Percentiles rank a stretch among this genome's conserved stretches.
Evolutionary conservation across 139 green algal genomes (phyloP).

Genomic region (Picochlorum sp.): DNA sequence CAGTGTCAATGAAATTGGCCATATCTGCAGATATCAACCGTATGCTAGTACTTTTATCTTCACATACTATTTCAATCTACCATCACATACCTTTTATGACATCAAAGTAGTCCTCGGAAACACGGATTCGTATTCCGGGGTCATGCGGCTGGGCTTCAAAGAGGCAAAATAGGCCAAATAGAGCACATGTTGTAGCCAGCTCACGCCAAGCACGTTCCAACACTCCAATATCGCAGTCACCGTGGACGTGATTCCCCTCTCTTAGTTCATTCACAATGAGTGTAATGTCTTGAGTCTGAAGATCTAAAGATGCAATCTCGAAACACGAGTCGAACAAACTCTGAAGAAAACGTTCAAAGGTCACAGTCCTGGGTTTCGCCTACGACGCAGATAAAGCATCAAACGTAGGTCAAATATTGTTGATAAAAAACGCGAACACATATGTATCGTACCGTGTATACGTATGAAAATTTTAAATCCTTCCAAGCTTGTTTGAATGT

Average conservation of each 20-base stretch:
- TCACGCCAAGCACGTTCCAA: background rate
- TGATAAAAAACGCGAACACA: background rate
- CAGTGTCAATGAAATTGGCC: background rate
- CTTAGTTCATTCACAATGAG: too few relatives aligned
- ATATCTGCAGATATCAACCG: background rate
- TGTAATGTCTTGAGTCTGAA: too few relatives aligned
- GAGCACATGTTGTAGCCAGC: background rate
- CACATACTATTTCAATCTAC: too few relatives aligned
- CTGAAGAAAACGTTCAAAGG: too few relatives aligned
- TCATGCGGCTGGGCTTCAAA: slow-evolving; percentile 17
- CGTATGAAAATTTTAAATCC: slow-evolving; percentile 15
- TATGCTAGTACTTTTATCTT: too few relatives aligned
- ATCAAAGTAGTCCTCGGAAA: background rate
- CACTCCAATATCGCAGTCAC: too few relatives aligned
- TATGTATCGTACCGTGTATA: slow-evolving; percentile 14
- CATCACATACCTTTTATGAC: background rate
- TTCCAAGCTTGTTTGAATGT: slow-evolving; percentile 22
- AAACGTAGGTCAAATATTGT: too few relatives aligned
- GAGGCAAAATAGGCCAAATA: slow-evolving; percentile 21
- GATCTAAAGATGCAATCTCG: too few relatives aligned
- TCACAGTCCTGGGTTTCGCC: too few relatives aligned
- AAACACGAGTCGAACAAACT: too few relatives aligned
- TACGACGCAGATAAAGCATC: too few relatives aligned
- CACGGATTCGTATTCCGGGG: slow-evolving; percentile 11
- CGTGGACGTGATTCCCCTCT: too few relatives aligned